Base-by-base conservation (phyloP, 129 eudicot genomes). In the Helichrysum umbraculigerum region DNA sequence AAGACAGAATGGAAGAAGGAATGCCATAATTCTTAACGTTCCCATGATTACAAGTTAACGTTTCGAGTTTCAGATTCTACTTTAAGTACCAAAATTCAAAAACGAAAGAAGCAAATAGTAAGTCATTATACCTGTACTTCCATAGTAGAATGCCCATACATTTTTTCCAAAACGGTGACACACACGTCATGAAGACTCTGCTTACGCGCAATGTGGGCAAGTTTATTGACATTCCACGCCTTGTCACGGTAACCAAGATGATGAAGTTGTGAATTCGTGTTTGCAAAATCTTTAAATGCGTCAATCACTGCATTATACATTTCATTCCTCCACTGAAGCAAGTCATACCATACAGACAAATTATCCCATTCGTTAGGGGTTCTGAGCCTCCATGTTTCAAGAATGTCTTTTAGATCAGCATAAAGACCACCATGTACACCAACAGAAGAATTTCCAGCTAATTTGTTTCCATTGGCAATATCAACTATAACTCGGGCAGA, bases 261-360 rank as follows among this genome's bases (percentile, higher is more conserved):
- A 86, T 95, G 97, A 81, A 95, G 92, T 67, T 86, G 96, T 51
- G 92, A 73, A 87, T 56, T 56, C 25, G 62, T 56, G 62, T 56
- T 56, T 56, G 62, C 76, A 72, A 72, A 61, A 8, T 74, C 70
- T 74, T 74, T 74, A 62, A 74, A 74, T 41, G 78, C 78, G 11
- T 74, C 78, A 25, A 74, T 74, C 17, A 74, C 78, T 11, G 61
- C n/a, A 33, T 74, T 62, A 79, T 95, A 95, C 87, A 95, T 89
- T 83, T 95, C 99, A 86, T 95, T 95, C 72, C 99, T 89, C 99
- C 99, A 95, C 32, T 95, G 99, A 77, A 95, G 94, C 83, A 95
- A 72, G 81, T 95, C 97, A 75, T 89, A 95, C 99, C 99, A 95
- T 44, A 44, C 97, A 76, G 99, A 89, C 84, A 86, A 81, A 82